Percentiles rank a stretch among this genome's conserved stretches.
These are phyloP conservation scores for Silene uniflora DNA, from an alignment of 148 eudicot genomes.

Conservation along the genomic window DNA sequence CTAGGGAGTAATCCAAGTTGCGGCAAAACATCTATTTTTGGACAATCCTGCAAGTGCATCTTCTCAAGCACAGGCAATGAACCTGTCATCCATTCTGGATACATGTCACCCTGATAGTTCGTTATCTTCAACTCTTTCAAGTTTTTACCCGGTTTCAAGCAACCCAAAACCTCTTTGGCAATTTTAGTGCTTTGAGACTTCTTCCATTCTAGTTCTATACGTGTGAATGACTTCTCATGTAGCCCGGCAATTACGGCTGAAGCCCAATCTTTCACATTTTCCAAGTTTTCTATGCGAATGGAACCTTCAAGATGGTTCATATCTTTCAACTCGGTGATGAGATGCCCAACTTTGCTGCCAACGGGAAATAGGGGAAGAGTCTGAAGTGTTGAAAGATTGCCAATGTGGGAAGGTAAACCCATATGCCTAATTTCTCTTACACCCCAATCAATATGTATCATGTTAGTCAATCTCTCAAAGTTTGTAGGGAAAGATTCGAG, in stretches of 20 bases:
- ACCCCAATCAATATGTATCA: no score
- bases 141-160: no score
- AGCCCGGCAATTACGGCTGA: not conserved
- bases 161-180: no score
- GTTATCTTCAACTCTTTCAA: no score
- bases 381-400: constrained; percentile 1
- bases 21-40: not conserved
- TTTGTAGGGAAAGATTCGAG: not conserved
- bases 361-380: constrained; percentile 11
- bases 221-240: not conserved
- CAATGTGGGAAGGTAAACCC: no score
- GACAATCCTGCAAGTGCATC: not conserved
- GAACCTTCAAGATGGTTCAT: constrained; percentile 4
- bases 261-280: no score
- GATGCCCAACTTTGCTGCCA: not conserved
- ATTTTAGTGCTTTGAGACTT: no score
- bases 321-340: constrained; percentile 2
- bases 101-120: no score
- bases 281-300: not conserved
- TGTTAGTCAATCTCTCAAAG: not conserved
- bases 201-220: constrained; percentile 4
- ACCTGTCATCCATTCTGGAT: not conserved
- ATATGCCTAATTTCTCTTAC: no score
- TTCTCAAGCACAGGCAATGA: not conserved
- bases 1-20: no score